Evolutionary conservation across 768 basidiomycete genomes (phyloP).

Genomic region (Sarcomyxa edulis): DNA sequence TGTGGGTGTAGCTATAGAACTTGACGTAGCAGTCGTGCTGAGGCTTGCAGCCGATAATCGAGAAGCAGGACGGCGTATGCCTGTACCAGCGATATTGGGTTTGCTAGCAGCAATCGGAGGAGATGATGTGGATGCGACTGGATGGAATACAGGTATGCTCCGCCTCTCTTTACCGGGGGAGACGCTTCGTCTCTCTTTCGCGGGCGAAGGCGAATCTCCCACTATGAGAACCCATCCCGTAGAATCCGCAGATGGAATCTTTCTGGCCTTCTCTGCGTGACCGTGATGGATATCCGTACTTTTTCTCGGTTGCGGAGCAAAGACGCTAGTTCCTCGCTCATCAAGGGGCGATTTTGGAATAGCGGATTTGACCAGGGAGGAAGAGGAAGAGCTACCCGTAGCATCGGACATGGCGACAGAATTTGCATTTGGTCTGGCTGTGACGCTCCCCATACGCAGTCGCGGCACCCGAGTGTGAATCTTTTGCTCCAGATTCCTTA

Average conservation of each 20-base stretch:
- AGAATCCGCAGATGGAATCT: slow-evolving; percentile 50
- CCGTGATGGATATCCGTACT: slow-evolving; percentile 30
- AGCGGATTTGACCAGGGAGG: slow-evolving; percentile 32
- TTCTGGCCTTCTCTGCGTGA: slow-evolving; percentile 37
- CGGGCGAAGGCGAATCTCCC: slow-evolving; percentile 77
- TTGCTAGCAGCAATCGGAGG: slow-evolving; percentile 37
- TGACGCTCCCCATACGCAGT: slow-evolving; percentile 75
- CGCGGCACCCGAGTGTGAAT: slow-evolving; percentile 85
- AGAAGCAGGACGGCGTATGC: slow-evolving; percentile 62
- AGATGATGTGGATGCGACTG: slow-evolving; percentile 39
- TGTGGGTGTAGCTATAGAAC: slow-evolving; percentile 59
- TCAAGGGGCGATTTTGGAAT: slow-evolving; percentile 26
- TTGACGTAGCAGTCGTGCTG: slow-evolving; percentile 44
- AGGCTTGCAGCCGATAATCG: slow-evolving; percentile 61
- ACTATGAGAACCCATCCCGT: slow-evolving; percentile 88
- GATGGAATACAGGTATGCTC: slow-evolving; percentile 50
- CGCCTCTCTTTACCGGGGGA: slow-evolving; percentile 52
- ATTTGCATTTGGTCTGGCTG: slow-evolving; percentile 43
- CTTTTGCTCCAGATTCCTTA: slow-evolving; percentile 78
- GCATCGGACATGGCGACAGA: slow-evolving; percentile 26
- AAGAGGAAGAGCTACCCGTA: slow-evolving; percentile 29
- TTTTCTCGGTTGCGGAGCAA: slow-evolving; percentile 27
- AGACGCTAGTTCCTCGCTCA: slow-evolving; percentile 36
- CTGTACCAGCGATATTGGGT: slow-evolving; percentile 35
- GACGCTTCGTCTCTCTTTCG: slow-evolving; percentile 50